Evolutionary conservation across 2,329 filamentous ascomycete genomes (phyloP), one percentile per base, ranked within the genome.

Genomic region (Xylaria sp.): DNA sequence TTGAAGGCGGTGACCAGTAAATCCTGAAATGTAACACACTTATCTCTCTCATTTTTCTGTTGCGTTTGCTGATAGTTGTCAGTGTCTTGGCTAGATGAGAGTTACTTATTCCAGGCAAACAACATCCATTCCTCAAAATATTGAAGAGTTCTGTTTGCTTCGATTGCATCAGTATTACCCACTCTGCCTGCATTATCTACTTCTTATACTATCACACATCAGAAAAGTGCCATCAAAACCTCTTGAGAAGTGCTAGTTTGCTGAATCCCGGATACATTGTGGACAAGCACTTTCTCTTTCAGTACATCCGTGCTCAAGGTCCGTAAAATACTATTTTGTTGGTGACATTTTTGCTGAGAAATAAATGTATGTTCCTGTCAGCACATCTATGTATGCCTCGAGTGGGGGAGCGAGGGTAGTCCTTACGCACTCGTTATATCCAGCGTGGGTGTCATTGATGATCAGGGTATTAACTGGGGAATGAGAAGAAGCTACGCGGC

Each of bases 391-490:
- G n/a, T n/a, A n/a, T n/a, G n/a, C 40, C 55, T 60, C 9, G 21
- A 35, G n/a, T 10, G n/a, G 12, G 25, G 25, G 48, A 60, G 53
- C 44, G 27, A 25, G 55, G 48, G n/a, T 21, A 59, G 42, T 23
- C 29, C 12, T 65, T 47, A 65, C 53, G 57, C 61, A 51, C 35
- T 61, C 48, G 13, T 42, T 54, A 58, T 42, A 50, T 54, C 21
- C 12, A 54, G 53, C 51, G 66, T 63, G 53, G 58, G 29, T 55
- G 63, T 32, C 32, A 60, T 32, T 51, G 37, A 35, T 55, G 21
- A 48, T 29, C 16, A 44, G 29, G 37, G 37, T 10, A 13, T 16
- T 42, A n/a, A 5, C 23, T 5, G 23, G 37, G 53, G 42, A n/a
- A 59, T 54, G 40, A 32, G 63, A 48, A 66, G 44, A 48, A 47